A percentile compares a stretch with the other conserved stretches of the same genome.
phyloP scores from a whole-genome alignment of 768 basidiomycete species.

The Phaffia australis region DNA sequence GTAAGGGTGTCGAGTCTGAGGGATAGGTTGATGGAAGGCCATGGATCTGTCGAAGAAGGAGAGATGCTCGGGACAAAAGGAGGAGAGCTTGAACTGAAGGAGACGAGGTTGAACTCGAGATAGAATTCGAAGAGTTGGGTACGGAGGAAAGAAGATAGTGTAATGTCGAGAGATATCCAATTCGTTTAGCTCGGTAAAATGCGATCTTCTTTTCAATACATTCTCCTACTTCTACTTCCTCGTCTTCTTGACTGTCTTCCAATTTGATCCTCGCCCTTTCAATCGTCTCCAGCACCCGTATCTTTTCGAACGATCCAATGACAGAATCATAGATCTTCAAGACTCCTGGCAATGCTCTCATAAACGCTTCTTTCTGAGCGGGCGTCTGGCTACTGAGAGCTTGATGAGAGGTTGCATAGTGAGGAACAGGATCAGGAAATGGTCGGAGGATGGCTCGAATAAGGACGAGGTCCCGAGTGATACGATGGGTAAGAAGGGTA shows the following conservation, averaged over 20 bases:
- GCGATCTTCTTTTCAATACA: constrained; percentile 66
- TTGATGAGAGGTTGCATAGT: constrained; percentile 25
- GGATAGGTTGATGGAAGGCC: constrained; percentile 46
- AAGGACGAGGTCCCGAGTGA: constrained; percentile 76
- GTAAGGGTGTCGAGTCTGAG: constrained; percentile 49
- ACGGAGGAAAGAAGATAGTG: constrained; percentile 12
- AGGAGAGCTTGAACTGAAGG: constrained; percentile 60
- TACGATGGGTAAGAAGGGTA: constrained; percentile 74
- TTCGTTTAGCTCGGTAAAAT: constrained; percentile 65
- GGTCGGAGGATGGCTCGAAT: constrained; percentile 47
- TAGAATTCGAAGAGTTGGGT: neutral
- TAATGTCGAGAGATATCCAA: constrained; percentile 37
- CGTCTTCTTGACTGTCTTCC: constrained; percentile 48
- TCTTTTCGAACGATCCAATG: constrained; percentile 71
- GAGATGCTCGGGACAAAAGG: constrained; percentile 57
- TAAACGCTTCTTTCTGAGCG: constrained; percentile 16
- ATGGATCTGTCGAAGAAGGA: constrained; percentile 63
- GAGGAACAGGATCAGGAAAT: constrained; percentile 27
- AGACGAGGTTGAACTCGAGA: constrained; percentile 39
- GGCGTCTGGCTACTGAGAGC: constrained; percentile 14
- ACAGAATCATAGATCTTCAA: constrained; percentile 76
- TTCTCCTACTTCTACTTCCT: constrained; percentile 44
- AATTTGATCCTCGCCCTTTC: constrained; percentile 46
- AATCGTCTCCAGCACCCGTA: constrained; percentile 69
- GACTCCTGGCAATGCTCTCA: constrained; percentile 66